These are phyloP conservation scores for Podaxis rugospora DNA, from an alignment of 768 basidiomycete genomes.

Conservation along the genomic window DNA sequence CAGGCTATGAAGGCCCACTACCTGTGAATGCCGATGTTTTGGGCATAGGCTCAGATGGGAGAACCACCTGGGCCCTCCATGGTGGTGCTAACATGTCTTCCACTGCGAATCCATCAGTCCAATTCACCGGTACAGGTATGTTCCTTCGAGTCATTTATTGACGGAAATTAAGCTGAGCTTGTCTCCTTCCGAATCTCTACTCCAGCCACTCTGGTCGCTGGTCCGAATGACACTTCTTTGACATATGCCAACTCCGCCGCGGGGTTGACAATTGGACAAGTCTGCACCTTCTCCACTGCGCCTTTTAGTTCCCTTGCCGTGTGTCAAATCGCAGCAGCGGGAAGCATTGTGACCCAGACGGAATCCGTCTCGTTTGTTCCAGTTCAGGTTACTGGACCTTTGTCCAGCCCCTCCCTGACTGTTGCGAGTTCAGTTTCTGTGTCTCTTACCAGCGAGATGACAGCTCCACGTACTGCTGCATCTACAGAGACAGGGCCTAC, in stretches of 20 bases:
- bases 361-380: background rate
- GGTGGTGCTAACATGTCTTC: background rate
- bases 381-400: background rate
- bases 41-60: constrained; percentile 19
- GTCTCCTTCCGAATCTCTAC: background rate
- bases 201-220: constrained; percentile 29
- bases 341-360: background rate
- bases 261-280: constrained; percentile 13
- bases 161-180: background rate
- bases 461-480: background rate
- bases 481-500: background rate
- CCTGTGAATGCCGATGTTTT: constrained; percentile 36
- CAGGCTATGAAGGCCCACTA: constrained; percentile 37
- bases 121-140: background rate
- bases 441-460: background rate
- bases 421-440: background rate
- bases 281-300: constrained; percentile 17
- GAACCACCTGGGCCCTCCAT: background rate
- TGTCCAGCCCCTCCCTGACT: background rate
- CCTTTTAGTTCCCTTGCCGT: background rate
- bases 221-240: constrained; percentile 32
- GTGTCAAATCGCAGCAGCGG: background rate
- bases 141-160: background rate
- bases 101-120: background rate
- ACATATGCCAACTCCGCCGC: constrained; percentile 26